A percentile compares a stretch with the other conserved stretches of the same genome.
phyloP scores from a whole-genome alignment of 257 asterid species.

The Scutellaria barbata region DNA sequence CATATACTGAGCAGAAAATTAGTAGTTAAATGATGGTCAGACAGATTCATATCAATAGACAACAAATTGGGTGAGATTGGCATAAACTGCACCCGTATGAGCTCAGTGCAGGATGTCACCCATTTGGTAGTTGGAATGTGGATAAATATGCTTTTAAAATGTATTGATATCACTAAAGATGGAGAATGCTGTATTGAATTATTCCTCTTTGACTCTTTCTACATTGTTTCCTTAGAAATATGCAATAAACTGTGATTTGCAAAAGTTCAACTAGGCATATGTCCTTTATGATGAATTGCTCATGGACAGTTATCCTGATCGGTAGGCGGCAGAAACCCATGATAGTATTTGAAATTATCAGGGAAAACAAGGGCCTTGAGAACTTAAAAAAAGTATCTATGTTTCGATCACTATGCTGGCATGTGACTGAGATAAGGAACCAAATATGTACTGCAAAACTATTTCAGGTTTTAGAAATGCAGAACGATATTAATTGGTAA shows the following conservation, averaged over 20 bases:
- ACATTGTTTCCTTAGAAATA: not conserved
- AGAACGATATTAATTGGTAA: slow-evolving; percentile 10
- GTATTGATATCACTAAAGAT: slow-evolving; percentile 1
- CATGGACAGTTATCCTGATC: not conserved
- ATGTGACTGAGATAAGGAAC: not conserved
- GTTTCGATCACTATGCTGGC: slow-evolving; percentile 1
- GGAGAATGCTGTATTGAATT: not conserved
- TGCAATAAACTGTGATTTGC: not conserved
- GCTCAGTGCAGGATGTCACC: not conserved
- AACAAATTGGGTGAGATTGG: slow-evolving; percentile 20
- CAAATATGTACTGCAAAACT: not conserved
- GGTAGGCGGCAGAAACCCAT: not conserved
- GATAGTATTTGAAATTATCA: too few species aligned
- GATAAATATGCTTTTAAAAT: slow-evolving; percentile 7
- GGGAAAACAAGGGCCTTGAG: too few species aligned
- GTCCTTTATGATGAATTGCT: not conserved
- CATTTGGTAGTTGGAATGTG: not conserved
- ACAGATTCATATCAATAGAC: not conserved
- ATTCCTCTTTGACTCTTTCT: not conserved
- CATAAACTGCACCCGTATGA: slow-evolving; percentile 4
- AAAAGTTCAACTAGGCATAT: not conserved
- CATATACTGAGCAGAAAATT: not conserved
- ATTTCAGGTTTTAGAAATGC: slow-evolving; percentile 23
- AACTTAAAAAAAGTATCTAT: too few species aligned
- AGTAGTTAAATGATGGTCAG: not conserved